Conservation (phyloP, 1,284 basidiomycete genomes). For the Thelephora terrestris region DNA sequence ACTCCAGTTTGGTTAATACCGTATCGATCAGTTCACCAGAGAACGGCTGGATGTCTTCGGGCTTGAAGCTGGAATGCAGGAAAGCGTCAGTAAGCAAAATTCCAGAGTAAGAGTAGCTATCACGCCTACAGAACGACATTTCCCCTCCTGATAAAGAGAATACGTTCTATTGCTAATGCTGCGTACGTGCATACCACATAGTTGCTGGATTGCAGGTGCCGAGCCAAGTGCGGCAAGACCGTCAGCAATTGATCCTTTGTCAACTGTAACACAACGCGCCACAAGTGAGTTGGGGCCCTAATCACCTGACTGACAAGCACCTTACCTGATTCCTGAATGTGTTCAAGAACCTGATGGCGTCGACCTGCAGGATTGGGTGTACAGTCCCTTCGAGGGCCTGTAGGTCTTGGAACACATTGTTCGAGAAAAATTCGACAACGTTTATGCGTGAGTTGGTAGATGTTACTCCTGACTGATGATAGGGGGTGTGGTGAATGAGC, state of each 20-base stretch:
- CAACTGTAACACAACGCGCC: constrained; percentile 38
- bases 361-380: constrained; percentile 89
- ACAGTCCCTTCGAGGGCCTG: constrained; percentile 61
- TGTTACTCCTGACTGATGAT: constrained; percentile 75
- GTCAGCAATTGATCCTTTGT: constrained; percentile 91
- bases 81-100: not conserved
- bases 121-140: constrained; percentile 36
- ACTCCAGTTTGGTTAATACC: constrained; percentile 75
- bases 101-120: not conserved
- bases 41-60: constrained; percentile 79
- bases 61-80: constrained; percentile 54
- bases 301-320: not conserved
- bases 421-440: constrained; percentile 92
- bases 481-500: not conserved
- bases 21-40: constrained; percentile 71
- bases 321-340: constrained; percentile 91
- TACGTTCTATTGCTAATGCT: constrained; percentile 83
- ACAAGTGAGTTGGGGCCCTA: not conserved
- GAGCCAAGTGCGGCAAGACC: constrained; percentile 83
- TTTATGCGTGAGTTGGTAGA: constrained; percentile 89
- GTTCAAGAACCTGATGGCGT: constrained; percentile 89
- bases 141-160: constrained; percentile 80
- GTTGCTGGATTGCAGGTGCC: constrained; percentile 73
- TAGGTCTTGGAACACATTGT: constrained; percentile 84
- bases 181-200: constrained; percentile 87